A percentile compares a stretch with the other conserved stretches of the same genome.
Conservation (phyloP, 2,329 filamentous ascomycete genomes). For the Colletotrichum camelliae region DNA sequence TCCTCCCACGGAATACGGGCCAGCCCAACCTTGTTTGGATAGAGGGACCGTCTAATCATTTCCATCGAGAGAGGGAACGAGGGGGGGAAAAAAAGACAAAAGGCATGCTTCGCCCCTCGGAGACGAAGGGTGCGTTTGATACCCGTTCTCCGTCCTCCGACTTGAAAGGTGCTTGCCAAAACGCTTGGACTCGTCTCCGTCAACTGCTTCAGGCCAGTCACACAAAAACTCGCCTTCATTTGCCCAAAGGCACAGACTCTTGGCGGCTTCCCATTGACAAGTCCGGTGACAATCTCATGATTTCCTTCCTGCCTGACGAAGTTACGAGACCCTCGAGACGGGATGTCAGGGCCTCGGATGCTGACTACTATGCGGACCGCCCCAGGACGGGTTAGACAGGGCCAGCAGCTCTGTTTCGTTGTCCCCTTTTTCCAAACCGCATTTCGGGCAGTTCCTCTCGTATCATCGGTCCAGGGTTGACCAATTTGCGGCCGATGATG, state of each 20-base stretch:
- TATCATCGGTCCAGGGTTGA: neutral
- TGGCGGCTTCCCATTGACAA: neutral
- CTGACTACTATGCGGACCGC: neutral
- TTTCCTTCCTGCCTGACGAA: neutral
- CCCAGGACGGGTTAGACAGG: neutral
- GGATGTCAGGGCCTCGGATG: constrained; percentile 20
- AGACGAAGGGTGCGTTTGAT: neutral
- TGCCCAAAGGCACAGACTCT: neutral
- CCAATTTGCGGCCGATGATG: neutral
- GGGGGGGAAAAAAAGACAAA: neutral
- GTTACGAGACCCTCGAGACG: constrained; percentile 7
- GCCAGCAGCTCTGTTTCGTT: neutral
- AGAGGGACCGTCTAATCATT: neutral
- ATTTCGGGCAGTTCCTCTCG: neutral
- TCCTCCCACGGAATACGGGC: neutral
- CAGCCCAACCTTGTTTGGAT: constrained; percentile 1
- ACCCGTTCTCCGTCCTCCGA: neutral
- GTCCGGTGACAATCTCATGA: neutral
- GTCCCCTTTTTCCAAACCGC: neutral
- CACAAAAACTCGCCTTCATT: neutral
- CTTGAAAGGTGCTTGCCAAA: neutral
- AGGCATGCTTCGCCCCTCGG: constrained; percentile 6
- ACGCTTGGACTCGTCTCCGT: constrained; percentile 1
- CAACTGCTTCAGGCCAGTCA: constrained; percentile 1
- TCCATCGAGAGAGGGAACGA: neutral